Base-by-base conservation (phyloP, 2,329 filamentous ascomycete genomes). In the Trichoderma afroharzianum region DNA sequence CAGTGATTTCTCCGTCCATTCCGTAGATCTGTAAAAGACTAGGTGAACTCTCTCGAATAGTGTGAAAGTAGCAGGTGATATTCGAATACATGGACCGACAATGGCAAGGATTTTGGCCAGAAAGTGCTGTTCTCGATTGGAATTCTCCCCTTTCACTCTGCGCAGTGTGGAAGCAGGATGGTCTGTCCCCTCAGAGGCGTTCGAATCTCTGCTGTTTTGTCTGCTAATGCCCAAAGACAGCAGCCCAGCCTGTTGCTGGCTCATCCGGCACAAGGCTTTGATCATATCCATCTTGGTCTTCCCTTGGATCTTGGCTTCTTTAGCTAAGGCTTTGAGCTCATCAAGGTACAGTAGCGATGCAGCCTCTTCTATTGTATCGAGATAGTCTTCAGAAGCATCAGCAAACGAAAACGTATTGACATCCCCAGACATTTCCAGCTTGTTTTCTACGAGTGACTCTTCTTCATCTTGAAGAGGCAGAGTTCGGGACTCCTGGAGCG, bases 1-100 rank as follows among this genome's bases (percentile, higher is more conserved):
- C 15, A 99, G 84, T 1, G 95, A 98, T 80, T 97, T 98, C 77
- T 98, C 95, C 0, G 95, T 97, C 96, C 96, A 99, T 79, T 97
- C 93, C 0, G 94, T 97, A 11, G 95, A 98, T 72, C 95, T 88
- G 80, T 98, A 98, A 80, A 98, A 99, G 32, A 99, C 94, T 3
- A 99, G 84, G 82, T 98, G 96, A 0, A 98, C 94, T 30, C 96
- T 89, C 80, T 98, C 94, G 77, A 99, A 99, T 0, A 99, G 87
- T 76, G 91, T 93, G 73, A 94, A 88, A 0, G 91, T 87, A 0
- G 88, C 82, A 0, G 91, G 82, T 0, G 93, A 93, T 14, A 99
- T 87, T 47, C 95, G 88, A 73, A 98, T 91, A 74, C 95, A 97
- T 15, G 94, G 90, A 0, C 96, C 96, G 0, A 93, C 92, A 71